Conservation (phyloP, 768 basidiomycete genomes). For the Rhodotorula kratochvilovae region DNA sequence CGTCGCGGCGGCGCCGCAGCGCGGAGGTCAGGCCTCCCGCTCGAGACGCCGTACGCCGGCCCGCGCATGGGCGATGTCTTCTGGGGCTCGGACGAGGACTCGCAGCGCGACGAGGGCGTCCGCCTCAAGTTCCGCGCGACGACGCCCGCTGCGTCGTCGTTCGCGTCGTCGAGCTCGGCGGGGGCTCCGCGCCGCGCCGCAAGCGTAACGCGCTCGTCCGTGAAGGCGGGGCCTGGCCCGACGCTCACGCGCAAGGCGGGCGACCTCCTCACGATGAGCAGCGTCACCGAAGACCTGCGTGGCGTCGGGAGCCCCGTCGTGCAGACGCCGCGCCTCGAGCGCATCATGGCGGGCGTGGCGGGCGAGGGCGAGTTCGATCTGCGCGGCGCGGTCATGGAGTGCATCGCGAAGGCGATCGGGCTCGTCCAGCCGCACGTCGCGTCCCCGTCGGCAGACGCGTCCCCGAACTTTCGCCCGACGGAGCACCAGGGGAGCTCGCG, state of each 20-base stretch:
- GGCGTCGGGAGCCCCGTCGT: neutral
- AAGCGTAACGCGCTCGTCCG: neutral
- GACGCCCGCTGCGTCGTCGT: neutral
- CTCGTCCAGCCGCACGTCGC: slow-evolving; percentile 71
- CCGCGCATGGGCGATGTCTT: slow-evolving; percentile 39
- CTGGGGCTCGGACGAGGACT: slow-evolving; percentile 25
- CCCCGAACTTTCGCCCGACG: slow-evolving; percentile 46
- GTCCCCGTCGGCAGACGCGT: slow-evolving; percentile 43
- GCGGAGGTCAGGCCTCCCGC: slow-evolving; percentile 12
- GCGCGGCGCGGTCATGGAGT: slow-evolving; percentile 94
- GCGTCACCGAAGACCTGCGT: neutral
- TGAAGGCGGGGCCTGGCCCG: neutral
- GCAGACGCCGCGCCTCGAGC: slow-evolving; percentile 22
- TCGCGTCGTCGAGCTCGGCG: neutral
- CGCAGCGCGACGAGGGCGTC: slow-evolving; percentile 26
- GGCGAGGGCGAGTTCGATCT: slow-evolving; percentile 69
- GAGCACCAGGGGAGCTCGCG: neutral
- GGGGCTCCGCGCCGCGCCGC: neutral
- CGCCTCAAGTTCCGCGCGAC: slow-evolving; percentile 12
- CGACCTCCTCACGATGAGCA: slow-evolving; percentile 51
- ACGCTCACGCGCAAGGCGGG: slow-evolving; percentile 48
- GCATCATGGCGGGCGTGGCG: neutral
- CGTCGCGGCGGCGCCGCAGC: neutral
- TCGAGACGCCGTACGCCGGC: slow-evolving; percentile 40
- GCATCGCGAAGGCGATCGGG: slow-evolving; percentile 95